phyloP scores from a whole-genome alignment of 495 filamentous ascomycete species.

The Penicillium herquei region DNA sequence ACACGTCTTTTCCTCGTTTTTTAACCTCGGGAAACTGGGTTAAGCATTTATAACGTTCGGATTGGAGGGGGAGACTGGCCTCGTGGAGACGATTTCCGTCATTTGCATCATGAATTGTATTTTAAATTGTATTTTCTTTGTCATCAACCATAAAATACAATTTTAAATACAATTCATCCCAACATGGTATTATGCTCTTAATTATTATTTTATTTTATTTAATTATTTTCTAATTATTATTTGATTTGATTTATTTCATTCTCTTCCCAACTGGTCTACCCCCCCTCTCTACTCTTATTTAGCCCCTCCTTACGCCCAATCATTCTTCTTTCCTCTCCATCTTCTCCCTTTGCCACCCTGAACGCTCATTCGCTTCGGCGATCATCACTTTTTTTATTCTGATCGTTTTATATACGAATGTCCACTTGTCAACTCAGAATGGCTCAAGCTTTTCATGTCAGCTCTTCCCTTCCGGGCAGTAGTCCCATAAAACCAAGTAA shows the following conservation, averaged over 20 bases:
- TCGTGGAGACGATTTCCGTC: too few species aligned
- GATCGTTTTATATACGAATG: constrained; percentile 10
- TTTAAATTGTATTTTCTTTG: too few species aligned
- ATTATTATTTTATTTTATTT: background rate
- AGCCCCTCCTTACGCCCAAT: background rate
- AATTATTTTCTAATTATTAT: background rate
- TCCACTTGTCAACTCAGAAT: constrained; percentile 27
- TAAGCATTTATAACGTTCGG: too few species aligned
- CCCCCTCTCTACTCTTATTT: background rate
- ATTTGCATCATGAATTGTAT: too few species aligned
- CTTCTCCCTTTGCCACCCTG: background rate
- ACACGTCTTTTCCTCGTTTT: too few species aligned
- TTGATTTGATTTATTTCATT: background rate
- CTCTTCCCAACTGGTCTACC: background rate
- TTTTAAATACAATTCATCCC: too few species aligned
- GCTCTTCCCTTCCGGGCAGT: constrained; percentile 12
- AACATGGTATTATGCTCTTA: too few species aligned
- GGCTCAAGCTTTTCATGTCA: constrained; percentile 20
- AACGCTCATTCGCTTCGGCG: background rate
- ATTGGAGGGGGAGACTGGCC: too few species aligned
- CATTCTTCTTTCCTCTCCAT: background rate
- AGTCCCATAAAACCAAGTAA: constrained; percentile 21
- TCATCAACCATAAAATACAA: too few species aligned
- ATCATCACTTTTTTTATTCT: background rate
- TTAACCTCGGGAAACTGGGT: too few species aligned